These are phyloP conservation scores for Graphilbum sp. DNA, from an alignment of 2,329 filamentous ascomycete species.

Conservation along the genomic window DNA sequence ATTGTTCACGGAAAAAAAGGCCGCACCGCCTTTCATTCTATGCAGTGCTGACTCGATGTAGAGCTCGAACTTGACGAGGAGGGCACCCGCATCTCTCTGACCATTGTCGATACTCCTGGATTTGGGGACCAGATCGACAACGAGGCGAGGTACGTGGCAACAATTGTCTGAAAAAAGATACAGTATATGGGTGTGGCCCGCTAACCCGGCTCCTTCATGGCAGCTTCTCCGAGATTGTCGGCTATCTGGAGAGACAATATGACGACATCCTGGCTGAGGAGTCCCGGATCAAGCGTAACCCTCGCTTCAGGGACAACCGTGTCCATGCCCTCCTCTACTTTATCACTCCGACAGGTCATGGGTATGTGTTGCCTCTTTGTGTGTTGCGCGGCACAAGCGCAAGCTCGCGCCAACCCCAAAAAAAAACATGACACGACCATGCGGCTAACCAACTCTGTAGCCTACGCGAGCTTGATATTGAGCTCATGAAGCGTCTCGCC, in stretches of 20 bases:
- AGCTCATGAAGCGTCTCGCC: constrained; percentile 98
- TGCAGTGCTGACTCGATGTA: too few relatives aligned
- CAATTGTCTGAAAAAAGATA: too few relatives aligned
- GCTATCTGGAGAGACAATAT: constrained; percentile 97
- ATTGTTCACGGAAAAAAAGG: too few relatives aligned
- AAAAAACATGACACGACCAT: too few relatives aligned
- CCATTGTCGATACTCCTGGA: constrained; percentile 94
- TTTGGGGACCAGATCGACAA: constrained; percentile 99
- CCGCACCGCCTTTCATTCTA: too few relatives aligned
- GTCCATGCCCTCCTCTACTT: constrained; percentile 98
- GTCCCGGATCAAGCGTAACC: constrained; percentile 99
- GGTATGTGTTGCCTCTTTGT: constrained; percentile 33
- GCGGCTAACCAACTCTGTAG: constrained; percentile 28
- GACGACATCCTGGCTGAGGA: constrained; percentile 98
- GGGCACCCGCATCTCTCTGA: constrained; percentile 92
- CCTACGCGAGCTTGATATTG: constrained; percentile 95
- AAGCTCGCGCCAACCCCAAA: too few relatives aligned
- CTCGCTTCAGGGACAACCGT: constrained; percentile 96
- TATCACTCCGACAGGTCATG: constrained; percentile 94
- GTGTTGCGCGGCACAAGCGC: too few relatives aligned
- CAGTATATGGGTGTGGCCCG: too few relatives aligned
- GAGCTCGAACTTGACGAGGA: constrained; percentile 95
- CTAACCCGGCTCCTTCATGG: too few relatives aligned
- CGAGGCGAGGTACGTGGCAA: constrained; percentile 61
- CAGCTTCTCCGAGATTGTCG: constrained; percentile 94